These are phyloP conservation scores for Metarhizium sp. DNA, from an alignment of 2,329 filamentous ascomycete genomes.

Conservation along the genomic window DNA sequence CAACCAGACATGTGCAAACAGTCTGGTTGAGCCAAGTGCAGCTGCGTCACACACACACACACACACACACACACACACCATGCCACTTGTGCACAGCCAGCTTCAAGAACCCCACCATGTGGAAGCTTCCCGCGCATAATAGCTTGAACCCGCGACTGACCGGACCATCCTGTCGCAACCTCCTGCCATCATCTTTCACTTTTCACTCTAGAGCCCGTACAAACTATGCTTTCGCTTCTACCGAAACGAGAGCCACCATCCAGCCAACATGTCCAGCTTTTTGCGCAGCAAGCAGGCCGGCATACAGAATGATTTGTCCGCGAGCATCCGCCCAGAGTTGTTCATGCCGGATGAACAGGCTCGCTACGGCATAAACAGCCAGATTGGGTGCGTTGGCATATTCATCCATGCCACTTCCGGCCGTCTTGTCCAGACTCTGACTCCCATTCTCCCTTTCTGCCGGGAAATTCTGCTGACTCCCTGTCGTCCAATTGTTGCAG, in stretches of 20 bases:
- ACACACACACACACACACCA: too few species aligned
- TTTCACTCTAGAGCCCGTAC: neutral
- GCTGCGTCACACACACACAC: too few species aligned
- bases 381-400: constrained; percentile 43
- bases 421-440: neutral
- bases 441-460: constrained; percentile 2
- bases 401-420: constrained; percentile 5
- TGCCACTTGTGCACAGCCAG: neutral
- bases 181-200: neutral
- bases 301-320: constrained; percentile 83
- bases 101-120: neutral
- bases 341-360: constrained; percentile 79
- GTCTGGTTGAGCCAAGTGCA: too few species aligned
- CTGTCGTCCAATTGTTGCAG: constrained; percentile 28
- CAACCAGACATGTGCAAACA: too few species aligned
- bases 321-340: constrained; percentile 64
- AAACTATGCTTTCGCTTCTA: neutral
- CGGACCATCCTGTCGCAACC: too few species aligned
- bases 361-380: constrained; percentile 74
- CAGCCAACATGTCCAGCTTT: constrained; percentile 65
- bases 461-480: neutral
- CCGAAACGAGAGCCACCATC: neutral
- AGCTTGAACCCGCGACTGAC: too few species aligned
- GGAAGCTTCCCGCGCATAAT: too few species aligned
- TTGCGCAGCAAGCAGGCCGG: constrained; percentile 88